Conservation (phyloP, 768 basidiomycete species). For the Pulveroboletus sp. region DNA sequence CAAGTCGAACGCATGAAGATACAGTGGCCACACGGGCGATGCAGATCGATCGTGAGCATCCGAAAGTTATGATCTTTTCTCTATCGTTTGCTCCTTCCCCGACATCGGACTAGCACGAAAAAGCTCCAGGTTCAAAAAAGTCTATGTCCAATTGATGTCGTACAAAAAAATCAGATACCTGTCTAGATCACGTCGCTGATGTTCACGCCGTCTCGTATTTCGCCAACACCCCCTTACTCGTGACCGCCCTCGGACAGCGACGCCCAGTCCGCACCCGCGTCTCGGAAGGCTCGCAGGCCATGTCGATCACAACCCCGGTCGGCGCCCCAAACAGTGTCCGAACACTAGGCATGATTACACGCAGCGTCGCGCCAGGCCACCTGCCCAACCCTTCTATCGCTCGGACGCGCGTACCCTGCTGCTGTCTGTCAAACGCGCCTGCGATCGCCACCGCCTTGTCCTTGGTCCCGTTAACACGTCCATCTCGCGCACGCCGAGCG, state of each 20-base stretch:
- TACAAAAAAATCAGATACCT: no score
- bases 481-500: conserved; percentile 61
- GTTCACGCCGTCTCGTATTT: no score
- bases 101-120: no score
- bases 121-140: no score
- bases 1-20: no score
- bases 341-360: conserved; percentile 85
- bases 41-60: no score
- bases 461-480: conserved; percentile 86
- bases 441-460: conserved; percentile 70
- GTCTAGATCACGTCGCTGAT: no score
- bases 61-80: no score
- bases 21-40: no score
- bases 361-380: conserved; percentile 54
- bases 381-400: conserved; percentile 54
- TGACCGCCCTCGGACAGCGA: conserved; percentile 52
- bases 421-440: conserved; percentile 47
- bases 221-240: conserved; percentile 78
- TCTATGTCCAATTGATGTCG: no score
- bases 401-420: conserved; percentile 42
- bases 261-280: conserved; percentile 73
- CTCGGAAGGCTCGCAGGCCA: conserved; percentile 88
- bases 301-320: conserved; percentile 82
- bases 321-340: conserved; percentile 56
- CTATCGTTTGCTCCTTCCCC: no score